phyloP scores from a whole-genome alignment of 306 rosid species.

The Crotalaria pallida region DNA sequence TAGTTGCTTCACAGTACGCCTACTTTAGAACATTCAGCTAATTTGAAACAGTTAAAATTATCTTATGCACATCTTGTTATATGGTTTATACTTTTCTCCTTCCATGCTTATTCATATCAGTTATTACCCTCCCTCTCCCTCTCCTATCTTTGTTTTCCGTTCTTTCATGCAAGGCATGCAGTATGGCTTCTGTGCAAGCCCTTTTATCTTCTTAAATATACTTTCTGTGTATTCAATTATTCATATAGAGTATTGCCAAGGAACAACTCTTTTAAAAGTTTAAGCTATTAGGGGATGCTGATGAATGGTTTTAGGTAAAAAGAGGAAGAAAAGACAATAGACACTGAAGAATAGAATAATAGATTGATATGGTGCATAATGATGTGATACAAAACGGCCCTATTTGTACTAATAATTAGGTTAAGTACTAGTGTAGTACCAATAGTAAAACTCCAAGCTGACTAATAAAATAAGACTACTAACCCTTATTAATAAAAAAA shows the following conservation, averaged over 20 bases:
- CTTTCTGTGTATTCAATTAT: neutral
- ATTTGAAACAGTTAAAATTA: neutral
- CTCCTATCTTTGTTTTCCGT: neutral
- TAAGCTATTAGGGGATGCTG: neutral
- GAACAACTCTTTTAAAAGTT: neutral
- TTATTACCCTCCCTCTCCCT: neutral
- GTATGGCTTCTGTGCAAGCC: neutral
- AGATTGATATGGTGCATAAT: neutral
- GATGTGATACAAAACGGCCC: neutral
- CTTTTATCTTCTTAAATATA: neutral
- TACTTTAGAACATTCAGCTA: conserved; percentile 18
- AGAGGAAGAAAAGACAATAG: neutral
- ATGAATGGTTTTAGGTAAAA: neutral
- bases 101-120: neutral
- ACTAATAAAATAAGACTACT: neutral
- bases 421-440: neutral
- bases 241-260: neutral
- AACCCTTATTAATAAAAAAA: neutral
- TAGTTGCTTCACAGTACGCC: conserved; percentile 63
- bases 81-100: neutral
- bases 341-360: neutral
- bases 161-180: neutral
- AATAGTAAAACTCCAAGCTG: neutral
- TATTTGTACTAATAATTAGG: neutral
- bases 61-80: neutral